Evolutionary conservation across 441 rosid genomes (phyloP).

Genomic region (Populus tomentosa): DNA sequence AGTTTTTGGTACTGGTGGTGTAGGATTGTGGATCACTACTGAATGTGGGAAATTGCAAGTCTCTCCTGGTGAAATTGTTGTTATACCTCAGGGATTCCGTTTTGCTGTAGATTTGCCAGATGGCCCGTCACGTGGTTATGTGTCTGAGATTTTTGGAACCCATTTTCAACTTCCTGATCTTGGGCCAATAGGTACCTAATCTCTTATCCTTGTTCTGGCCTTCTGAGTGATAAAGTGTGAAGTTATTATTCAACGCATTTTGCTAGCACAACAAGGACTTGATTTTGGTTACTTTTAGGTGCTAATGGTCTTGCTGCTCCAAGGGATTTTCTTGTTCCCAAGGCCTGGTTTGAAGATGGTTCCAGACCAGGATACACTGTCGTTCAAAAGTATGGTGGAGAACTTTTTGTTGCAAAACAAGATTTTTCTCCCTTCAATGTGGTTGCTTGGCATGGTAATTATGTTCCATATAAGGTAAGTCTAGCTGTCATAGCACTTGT

Average conservation of each 20-base stretch:
- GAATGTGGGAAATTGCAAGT: slow-evolving; percentile 91
- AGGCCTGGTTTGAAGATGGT: slow-evolving; percentile 78
- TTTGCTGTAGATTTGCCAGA: slow-evolving; percentile 69
- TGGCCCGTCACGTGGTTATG: slow-evolving; percentile 90
- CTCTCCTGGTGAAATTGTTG: slow-evolving; percentile 81
- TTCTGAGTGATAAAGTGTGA: neutral
- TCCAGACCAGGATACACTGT: slow-evolving; percentile 61
- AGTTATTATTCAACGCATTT: neutral
- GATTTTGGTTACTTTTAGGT: slow-evolving; percentile 42
- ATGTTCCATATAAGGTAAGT: slow-evolving; percentile 84
- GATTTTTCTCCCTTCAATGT: slow-evolving; percentile 97
- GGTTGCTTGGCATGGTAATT: slow-evolving; percentile 98
- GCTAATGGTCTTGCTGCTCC: slow-evolving; percentile 96
- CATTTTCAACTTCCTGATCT: slow-evolving; percentile 99
- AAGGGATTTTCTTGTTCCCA: slow-evolving; percentile 85
- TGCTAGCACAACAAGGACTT: neutral
- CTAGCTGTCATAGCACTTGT: neutral
- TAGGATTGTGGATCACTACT: slow-evolving; percentile 88
- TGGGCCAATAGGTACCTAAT: slow-evolving; percentile 80
- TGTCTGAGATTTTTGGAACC: slow-evolving; percentile 83
- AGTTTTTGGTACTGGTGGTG: slow-evolving; percentile 6
- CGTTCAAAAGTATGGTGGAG: slow-evolving; percentile 84
- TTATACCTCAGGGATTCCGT: slow-evolving; percentile 91
- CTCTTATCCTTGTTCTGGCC: neutral
- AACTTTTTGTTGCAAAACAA: slow-evolving; percentile 77